These are phyloP conservation scores for Cryptococcus hybrid DNA, from an alignment of 1,284 basidiomycete genomes.

Conservation along the genomic window DNA sequence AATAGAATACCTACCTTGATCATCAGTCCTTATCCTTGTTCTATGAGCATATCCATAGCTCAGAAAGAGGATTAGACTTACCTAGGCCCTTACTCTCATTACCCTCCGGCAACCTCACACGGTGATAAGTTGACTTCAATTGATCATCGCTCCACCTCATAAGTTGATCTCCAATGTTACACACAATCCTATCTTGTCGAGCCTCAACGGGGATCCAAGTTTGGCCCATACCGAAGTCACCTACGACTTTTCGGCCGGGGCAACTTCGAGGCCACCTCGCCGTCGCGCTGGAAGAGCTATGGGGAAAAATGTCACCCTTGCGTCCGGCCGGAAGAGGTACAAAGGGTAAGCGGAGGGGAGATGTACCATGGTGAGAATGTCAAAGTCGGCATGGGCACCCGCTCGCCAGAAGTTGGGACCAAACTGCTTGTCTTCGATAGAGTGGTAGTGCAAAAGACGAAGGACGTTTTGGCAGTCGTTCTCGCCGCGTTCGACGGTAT, in stretches of 20 bases:
- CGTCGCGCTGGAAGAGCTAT: slow-evolving; percentile 34
- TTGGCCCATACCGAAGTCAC: slow-evolving; percentile 34
- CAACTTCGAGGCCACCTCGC: slow-evolving; percentile 40
- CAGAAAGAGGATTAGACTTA: neutral
- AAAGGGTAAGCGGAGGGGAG: too few relatives aligned
- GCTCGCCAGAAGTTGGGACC: slow-evolving; percentile 36
- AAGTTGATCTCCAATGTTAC: slow-evolving; percentile 40
- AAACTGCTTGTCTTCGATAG: slow-evolving; percentile 30
- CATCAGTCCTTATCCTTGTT: neutral
- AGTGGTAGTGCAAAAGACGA: slow-evolving; percentile 33
- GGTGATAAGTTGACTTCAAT: slow-evolving; percentile 36
- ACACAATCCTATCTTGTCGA: slow-evolving; percentile 31
- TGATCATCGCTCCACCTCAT: slow-evolving; percentile 37
- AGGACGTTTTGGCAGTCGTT: slow-evolving; percentile 32
- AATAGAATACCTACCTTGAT: slow-evolving; percentile 20
- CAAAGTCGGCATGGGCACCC: slow-evolving; percentile 38
- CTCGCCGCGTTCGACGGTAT: slow-evolving; percentile 24
- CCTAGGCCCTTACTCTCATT: slow-evolving; percentile 19
- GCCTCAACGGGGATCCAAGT: slow-evolving; percentile 31
- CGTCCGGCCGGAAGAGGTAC: neutral
- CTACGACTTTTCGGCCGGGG: slow-evolving; percentile 34
- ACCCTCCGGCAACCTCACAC: slow-evolving; percentile 30
- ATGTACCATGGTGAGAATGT: slow-evolving; percentile 30
- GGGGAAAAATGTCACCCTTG: neutral
- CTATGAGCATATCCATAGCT: neutral